phyloP scores from a whole-genome alignment of 2,329 filamentous ascomycete species.

The Fusarium xyrophilum region DNA sequence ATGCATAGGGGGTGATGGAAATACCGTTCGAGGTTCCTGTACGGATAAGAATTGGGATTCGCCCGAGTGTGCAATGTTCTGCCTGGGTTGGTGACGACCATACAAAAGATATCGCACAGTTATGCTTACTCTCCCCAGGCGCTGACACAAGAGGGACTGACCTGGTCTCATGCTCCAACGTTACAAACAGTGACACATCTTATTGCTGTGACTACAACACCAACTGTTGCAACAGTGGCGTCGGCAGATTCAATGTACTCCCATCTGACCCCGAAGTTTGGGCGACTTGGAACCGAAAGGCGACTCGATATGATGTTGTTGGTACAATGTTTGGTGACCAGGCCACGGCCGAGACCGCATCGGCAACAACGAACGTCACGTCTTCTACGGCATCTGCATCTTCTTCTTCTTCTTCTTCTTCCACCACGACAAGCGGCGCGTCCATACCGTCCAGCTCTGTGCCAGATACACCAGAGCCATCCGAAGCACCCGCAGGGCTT shows the following conservation, averaged over 20 bases:
- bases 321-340: conserved; percentile 19
- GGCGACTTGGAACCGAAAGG: conserved; percentile 32
- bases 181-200: conserved; percentile 34
- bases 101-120: neutral
- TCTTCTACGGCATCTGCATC: neutral
- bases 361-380: neutral
- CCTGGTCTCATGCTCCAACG: conserved; percentile 38
- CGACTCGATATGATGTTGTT: conserved; percentile 27
- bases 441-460: neutral
- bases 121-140: conserved; percentile 12
- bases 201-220: conserved; percentile 39
- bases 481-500: neutral
- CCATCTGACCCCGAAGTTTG: conserved; percentile 32
- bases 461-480: neutral
- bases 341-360: neutral
- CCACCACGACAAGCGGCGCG: neutral
- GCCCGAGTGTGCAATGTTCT: conserved; percentile 28
- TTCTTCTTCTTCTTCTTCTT: neutral
- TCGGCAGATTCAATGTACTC: conserved; percentile 37
- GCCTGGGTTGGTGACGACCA: conserved; percentile 1
- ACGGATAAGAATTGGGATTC: conserved; percentile 36
- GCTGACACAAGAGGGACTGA: conserved; percentile 37
- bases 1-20: conserved; percentile 29
- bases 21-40: conserved; percentile 36
- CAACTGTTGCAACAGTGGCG: conserved; percentile 37